Evolutionary conservation across 2,329 filamentous ascomycete species (phyloP).

Genomic region (Ophiosphaerella narmari): DNA sequence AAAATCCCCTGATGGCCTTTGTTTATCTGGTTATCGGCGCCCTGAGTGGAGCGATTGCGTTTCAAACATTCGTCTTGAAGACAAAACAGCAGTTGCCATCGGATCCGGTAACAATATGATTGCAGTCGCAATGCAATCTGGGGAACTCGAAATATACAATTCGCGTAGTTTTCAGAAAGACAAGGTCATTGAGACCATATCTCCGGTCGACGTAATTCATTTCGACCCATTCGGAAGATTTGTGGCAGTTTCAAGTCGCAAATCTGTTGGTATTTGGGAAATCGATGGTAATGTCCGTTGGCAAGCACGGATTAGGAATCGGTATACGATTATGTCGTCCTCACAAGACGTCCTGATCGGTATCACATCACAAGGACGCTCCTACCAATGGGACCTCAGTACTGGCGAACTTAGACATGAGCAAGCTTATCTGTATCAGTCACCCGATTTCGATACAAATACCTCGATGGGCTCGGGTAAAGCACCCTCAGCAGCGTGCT

Average conservation of each 20-base stretch:
- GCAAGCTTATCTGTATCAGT: neutral
- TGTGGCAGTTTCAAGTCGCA: neutral
- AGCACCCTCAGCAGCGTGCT: neutral
- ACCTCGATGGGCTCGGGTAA: neutral
- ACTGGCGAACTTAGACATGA: constrained; percentile 1
- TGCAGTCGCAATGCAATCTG: neutral
- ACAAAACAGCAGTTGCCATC: neutral
- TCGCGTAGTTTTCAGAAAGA: neutral
- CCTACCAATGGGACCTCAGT: neutral
- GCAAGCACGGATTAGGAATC: neutral
- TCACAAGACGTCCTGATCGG: neutral
- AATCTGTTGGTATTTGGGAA: neutral
- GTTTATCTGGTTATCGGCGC: neutral
- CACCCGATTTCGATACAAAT: neutral
- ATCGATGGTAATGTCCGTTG: neutral
- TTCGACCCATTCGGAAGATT: neutral
- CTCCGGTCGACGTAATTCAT: neutral
- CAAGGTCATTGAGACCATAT: neutral
- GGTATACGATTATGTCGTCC: neutral
- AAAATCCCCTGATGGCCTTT: neutral
- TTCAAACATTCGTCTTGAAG: neutral
- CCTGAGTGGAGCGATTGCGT: neutral
- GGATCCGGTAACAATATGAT: neutral
- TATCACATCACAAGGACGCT: neutral
- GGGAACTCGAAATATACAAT: neutral